These are phyloP conservation scores for Oryza glaberrima DNA, from an alignment of 176 grass and related monocot genomes.

Conservation along the genomic window DNA sequence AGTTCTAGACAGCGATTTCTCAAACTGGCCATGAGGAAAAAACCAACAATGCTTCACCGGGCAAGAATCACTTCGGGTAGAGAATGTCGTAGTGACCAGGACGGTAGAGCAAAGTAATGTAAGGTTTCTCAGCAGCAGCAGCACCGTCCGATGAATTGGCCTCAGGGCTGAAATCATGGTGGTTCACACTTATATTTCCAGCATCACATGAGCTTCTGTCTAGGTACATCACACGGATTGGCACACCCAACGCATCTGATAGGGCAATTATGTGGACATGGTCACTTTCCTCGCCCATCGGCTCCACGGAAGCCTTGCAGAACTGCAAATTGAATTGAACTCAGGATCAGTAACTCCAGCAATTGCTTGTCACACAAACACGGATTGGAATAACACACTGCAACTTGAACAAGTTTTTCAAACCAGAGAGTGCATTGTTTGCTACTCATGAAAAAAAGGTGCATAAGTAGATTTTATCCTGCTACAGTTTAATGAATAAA, in stretches of 20 bases:
- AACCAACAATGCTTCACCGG: conserved; percentile 29
- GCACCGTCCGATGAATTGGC: conserved; percentile 30
- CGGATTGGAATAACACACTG: background rate
- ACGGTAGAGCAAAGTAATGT: conserved; percentile 84
- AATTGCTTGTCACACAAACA: background rate
- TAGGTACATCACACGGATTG: conserved; percentile 92
- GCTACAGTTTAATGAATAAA: background rate
- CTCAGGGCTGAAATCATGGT: conserved; percentile 83
- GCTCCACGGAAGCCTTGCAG: conserved; percentile 82
- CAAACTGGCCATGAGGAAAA: conserved; percentile 33
- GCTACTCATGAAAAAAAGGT: background rate
- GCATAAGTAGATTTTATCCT: background rate
- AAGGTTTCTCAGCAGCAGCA: conserved; percentile 50
- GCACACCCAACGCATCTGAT: conserved; percentile 85
- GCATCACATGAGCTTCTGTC: conserved; percentile 71
- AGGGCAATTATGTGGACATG: conserved; percentile 91
- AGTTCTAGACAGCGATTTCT: conserved; percentile 29
- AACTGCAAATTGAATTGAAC: conserved; percentile 68
- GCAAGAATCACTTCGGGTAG: conserved; percentile 68
- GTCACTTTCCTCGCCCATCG: conserved; percentile 98
- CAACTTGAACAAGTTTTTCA: background rate
- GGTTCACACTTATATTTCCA: conserved; percentile 57
- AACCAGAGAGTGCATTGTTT: background rate
- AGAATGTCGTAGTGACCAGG: conserved; percentile 98
- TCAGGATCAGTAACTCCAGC: background rate